A percentile compares a stretch with the other conserved stretches of the same genome.
These are phyloP conservation scores for Leishmania gerbilli DNA, from an alignment of 208 protist genomes.

Conservation along the genomic window DNA sequence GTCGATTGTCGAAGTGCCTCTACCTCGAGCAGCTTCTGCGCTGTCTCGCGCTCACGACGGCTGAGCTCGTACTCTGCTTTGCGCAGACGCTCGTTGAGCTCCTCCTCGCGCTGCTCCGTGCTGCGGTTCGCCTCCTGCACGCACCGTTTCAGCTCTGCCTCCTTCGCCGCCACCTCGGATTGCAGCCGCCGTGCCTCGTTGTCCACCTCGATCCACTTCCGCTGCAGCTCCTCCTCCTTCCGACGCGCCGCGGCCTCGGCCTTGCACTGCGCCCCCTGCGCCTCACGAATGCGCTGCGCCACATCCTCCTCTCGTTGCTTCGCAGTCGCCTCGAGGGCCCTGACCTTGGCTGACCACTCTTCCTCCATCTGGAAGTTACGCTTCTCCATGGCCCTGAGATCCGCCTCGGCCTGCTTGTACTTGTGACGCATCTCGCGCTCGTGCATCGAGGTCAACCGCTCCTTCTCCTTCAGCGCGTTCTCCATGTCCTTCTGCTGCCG, in stretches of 20 bases:
- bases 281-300: conserved; percentile 35
- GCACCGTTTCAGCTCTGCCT: conserved; percentile 57
- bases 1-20: conserved; percentile 40
- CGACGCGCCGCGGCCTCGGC: conserved; percentile 43
- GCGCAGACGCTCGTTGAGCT: conserved; percentile 48
- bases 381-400: conserved; percentile 40
- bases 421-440: conserved; percentile 50
- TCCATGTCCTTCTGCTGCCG: conserved; percentile 54
- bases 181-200: conserved; percentile 44
- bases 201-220: conserved; percentile 54
- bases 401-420: conserved; percentile 41
- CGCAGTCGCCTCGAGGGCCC: conserved; percentile 42
- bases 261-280: conserved; percentile 40
- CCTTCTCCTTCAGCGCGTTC: conserved; percentile 46
- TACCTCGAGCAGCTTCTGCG: conserved; percentile 43
- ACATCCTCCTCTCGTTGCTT: conserved; percentile 50
- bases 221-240: conserved; percentile 53
- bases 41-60: conserved; percentile 43
- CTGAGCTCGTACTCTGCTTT: conserved; percentile 48
- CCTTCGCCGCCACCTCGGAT: conserved; percentile 46
- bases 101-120: conserved; percentile 39
- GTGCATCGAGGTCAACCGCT: conserved; percentile 37
- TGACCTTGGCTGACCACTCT: conserved; percentile 53
- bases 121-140: conserved; percentile 49
- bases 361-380: conserved; percentile 41